Conservation (phyloP, 1,284 basidiomycete genomes). For the Ustilago esculenta region DNA sequence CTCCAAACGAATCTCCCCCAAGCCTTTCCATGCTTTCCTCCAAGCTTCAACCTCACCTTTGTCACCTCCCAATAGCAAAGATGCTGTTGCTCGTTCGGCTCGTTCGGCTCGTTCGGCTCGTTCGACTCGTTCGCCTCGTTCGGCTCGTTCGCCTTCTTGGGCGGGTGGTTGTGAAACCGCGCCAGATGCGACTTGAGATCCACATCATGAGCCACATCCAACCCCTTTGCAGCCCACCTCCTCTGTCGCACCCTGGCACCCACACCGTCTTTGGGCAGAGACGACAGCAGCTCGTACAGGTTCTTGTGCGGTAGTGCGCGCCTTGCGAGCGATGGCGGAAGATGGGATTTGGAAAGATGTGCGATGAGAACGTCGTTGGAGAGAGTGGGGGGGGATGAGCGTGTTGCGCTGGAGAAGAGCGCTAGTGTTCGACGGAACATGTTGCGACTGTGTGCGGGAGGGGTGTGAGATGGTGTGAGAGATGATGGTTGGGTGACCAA, state of each 20-base stretch:
- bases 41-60: constrained; percentile 48
- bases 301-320: constrained; percentile 37
- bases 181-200: constrained; percentile 25
- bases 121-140: too few relatives aligned
- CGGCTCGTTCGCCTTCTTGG: not conserved
- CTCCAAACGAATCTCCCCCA: constrained; percentile 54
- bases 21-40: constrained; percentile 53
- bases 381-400: constrained; percentile 1
- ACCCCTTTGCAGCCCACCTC: constrained; percentile 45
- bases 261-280: constrained; percentile 49
- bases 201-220: constrained; percentile 24
- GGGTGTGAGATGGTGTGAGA: too few relatives aligned
- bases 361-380: constrained; percentile 25
- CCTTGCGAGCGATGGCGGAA: constrained; percentile 29
- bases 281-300: constrained; percentile 48
- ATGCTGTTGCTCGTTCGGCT: constrained; percentile 16
- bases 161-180: constrained; percentile 3
- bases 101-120: too few relatives aligned
- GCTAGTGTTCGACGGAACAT: constrained; percentile 37
- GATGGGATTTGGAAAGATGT: constrained; percentile 28
- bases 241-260: constrained; percentile 40
- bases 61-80: constrained; percentile 55
- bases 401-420: constrained; percentile 14
- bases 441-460: not conserved
- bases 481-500: too few relatives aligned